Percentiles rank a stretch among this genome's conserved stretches.
Conservation (phyloP, 179 eudicot genomes). For the Corrigiola litoralis region DNA sequence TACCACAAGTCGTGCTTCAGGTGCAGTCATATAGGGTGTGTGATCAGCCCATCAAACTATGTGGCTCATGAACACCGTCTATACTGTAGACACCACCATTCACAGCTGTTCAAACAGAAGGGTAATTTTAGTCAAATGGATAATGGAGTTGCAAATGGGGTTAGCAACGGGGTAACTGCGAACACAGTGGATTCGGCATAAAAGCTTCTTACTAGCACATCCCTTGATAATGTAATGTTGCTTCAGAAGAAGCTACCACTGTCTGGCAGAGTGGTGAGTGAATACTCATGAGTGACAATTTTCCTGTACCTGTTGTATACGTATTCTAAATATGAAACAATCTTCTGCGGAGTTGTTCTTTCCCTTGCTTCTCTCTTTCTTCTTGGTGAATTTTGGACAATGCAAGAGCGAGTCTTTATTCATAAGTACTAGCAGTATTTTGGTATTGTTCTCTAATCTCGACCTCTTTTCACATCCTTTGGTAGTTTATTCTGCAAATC, state of each 20-base stretch:
- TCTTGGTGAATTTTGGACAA: neutral
- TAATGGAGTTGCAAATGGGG: conserved; percentile 17
- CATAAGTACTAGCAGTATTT: too few relatives aligned
- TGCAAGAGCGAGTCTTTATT: neutral
- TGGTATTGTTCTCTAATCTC: neutral
- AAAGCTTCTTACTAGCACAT: neutral
- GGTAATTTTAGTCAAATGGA: conserved; percentile 73
- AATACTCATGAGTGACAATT: neutral
- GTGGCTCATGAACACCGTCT: conserved; percentile 67
- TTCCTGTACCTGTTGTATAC: neutral
- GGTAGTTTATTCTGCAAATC: neutral
- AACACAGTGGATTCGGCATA: conserved; percentile 14
- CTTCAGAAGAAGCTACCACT: neutral
- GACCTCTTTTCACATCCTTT: too few relatives aligned
- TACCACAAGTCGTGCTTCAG: conserved; percentile 75
- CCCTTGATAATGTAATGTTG: neutral
- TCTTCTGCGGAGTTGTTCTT: neutral
- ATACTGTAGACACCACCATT: conserved; percentile 76
- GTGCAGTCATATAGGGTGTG: conserved; percentile 70
- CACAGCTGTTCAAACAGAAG: conserved; percentile 67
- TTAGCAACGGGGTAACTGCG: conserved; percentile 19
- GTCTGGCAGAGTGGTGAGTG: neutral
- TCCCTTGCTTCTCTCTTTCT: neutral
- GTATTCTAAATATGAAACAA: neutral
- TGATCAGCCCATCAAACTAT: conserved; percentile 77